phyloP scores from a whole-genome alignment of 345 rosid genomes.

The Eucalyptus sp. region DNA sequence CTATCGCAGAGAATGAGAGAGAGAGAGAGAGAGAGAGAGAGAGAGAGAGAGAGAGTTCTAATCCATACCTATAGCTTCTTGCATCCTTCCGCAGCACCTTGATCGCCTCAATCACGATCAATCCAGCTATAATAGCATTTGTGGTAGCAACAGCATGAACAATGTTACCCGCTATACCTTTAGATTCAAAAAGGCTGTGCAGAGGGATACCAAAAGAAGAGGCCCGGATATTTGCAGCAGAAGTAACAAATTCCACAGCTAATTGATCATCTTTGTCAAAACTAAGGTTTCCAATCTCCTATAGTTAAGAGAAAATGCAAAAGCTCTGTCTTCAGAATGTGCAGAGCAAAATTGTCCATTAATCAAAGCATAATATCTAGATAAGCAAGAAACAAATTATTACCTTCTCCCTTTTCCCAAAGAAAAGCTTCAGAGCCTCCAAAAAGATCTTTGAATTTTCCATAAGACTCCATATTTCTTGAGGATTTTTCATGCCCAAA shows the following conservation, averaged over 20 bases:
- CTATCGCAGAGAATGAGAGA: neutral
- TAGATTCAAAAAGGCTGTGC: conserved; percentile 98
- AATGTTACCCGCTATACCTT: conserved; percentile 98
- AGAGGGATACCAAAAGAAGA: conserved; percentile 84
- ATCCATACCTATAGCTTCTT: conserved; percentile 55
- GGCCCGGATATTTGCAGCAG: conserved; percentile 98
- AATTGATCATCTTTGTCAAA: conserved; percentile 99
- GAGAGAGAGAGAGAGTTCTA: neutral
- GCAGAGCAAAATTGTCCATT: neutral
- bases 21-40: neutral
- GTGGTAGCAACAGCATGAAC: conserved; percentile 99
- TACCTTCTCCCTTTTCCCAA: conserved; percentile 72
- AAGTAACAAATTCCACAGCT: conserved; percentile 95
- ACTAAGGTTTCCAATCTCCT: conserved; percentile 88
- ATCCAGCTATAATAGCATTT: conserved; percentile 87
- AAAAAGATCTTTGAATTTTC: conserved; percentile 81
- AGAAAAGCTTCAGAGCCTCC: conserved; percentile 72
- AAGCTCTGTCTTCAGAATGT: neutral
- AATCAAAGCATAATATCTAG: neutral
- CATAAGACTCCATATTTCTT: conserved; percentile 78
- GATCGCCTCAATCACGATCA: conserved; percentile 95
- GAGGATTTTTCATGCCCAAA: conserved; percentile 93
- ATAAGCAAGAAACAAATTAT: neutral
- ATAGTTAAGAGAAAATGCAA: neutral
- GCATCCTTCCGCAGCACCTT: conserved; percentile 74